These are phyloP conservation scores for Dioscorea alata DNA, from an alignment of 106 monocot genomes.

Conservation along the genomic window DNA sequence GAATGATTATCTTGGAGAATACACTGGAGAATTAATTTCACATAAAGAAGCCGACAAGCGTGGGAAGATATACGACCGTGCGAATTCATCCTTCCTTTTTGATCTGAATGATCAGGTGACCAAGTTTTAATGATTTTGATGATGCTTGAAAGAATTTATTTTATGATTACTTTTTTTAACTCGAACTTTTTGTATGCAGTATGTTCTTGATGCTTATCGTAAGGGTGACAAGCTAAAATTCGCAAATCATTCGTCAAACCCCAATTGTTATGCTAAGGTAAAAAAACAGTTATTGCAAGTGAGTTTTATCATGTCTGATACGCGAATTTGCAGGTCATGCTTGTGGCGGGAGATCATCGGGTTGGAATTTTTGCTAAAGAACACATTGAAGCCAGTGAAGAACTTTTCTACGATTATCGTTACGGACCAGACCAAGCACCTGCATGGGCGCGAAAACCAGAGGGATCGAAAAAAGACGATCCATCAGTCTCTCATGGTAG, in stretches of 20 bases:
- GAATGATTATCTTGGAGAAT: conserved; percentile 98
- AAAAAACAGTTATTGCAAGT: not conserved
- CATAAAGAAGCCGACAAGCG: conserved; percentile 99
- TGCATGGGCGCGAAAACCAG: conserved; percentile 85
- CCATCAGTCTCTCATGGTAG: conserved; percentile 37
- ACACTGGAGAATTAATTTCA: conserved; percentile 93
- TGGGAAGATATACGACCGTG: conserved; percentile 98
- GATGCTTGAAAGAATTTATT: not conserved
- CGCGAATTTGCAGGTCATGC: conserved; percentile 58
- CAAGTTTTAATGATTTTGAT: too few relatives aligned
- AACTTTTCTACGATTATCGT: conserved; percentile 94
- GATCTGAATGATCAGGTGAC: conserved; percentile 95
- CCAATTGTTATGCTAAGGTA: conserved; percentile 99
- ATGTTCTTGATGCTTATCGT: conserved; percentile 95
- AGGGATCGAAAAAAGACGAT: conserved; percentile 78
- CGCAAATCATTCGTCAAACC: conserved; percentile 92
- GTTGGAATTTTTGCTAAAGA: conserved; percentile 98
- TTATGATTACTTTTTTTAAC: too few relatives aligned
- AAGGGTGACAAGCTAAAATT: conserved; percentile 98
- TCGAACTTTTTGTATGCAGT: conserved; percentile 33
- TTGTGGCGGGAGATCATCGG: conserved; percentile 95
- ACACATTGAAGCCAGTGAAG: conserved; percentile 83
- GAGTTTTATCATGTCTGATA: not conserved
- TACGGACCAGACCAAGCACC: conserved; percentile 93
- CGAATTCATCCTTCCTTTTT: conserved; percentile 98